Evolutionary conservation across 1,139 yeast species (phyloP).

Genomic region (Suhomyces bolitotheri): DNA sequence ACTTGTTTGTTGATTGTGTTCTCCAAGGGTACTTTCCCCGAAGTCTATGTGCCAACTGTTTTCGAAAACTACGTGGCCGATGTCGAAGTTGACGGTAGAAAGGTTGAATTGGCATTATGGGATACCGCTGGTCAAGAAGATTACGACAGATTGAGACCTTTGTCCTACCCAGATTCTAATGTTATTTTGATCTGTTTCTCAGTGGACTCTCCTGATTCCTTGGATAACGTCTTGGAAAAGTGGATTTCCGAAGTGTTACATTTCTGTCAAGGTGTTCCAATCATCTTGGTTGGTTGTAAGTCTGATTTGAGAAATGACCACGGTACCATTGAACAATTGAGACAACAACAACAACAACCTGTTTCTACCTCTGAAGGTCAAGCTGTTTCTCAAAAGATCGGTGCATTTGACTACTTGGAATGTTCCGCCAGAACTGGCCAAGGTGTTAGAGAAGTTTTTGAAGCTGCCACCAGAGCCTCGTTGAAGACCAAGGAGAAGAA

Average conservation of each 20-base stretch:
- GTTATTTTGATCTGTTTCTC: slow-evolving; percentile 92
- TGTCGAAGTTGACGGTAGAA: slow-evolving; percentile 91
- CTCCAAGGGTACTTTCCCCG: slow-evolving; percentile 94
- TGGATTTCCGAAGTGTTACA: slow-evolving; percentile 95
- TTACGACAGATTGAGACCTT: slow-evolving; percentile 91
- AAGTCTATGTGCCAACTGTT: slow-evolving; percentile 92
- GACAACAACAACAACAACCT: slow-evolving; percentile 74
- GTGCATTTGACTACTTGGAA: slow-evolving; percentile 84
- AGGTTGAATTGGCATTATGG: slow-evolving; percentile 93
- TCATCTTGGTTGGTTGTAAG: slow-evolving; percentile 90
- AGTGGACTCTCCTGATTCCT: slow-evolving; percentile 86
- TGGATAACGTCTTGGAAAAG: slow-evolving; percentile 90
- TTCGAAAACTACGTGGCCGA: slow-evolving; percentile 94
- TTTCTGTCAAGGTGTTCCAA: slow-evolving; percentile 94
- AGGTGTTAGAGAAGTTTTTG: slow-evolving; percentile 89
- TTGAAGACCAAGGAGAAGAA: slow-evolving; percentile 63
- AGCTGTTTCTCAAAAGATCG: slow-evolving; percentile 80
- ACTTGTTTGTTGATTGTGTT: slow-evolving; percentile 82
- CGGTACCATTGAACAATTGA: slow-evolving; percentile 70
- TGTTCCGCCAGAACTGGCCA: slow-evolving; percentile 92
- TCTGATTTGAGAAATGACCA: slow-evolving; percentile 86
- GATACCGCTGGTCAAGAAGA: slow-evolving; percentile 99
- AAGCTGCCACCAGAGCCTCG: slow-evolving; percentile 89
- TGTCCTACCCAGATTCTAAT: slow-evolving; percentile 90
- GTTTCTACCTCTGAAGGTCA: slow-evolving; percentile 80